phyloP scores from a whole-genome alignment of 1,139 yeast genomes.

The Diutina scorzettiae region DNA sequence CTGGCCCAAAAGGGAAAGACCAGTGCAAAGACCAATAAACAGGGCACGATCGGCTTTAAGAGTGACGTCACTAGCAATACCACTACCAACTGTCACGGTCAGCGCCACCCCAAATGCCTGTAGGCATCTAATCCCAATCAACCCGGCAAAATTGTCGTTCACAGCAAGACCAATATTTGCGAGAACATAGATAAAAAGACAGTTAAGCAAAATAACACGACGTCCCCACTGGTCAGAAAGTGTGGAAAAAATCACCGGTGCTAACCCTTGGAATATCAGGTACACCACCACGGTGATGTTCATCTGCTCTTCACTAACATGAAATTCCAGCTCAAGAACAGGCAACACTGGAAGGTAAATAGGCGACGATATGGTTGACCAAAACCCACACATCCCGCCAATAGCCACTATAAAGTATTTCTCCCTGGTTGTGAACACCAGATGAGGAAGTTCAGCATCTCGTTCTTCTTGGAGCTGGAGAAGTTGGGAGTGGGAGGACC shows the following conservation, averaged over 20 bases:
- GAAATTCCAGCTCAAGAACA: slow-evolving; percentile 36
- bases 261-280: slow-evolving; percentile 54
- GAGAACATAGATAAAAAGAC: slow-evolving; percentile 36
- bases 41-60: slow-evolving; percentile 52
- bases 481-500: slow-evolving; percentile 2
- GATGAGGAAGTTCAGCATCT: slow-evolving; percentile 3
- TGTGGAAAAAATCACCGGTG: slow-evolving; percentile 51
- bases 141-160: neutral
- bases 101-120: slow-evolving; percentile 69
- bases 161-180: slow-evolving; percentile 1
- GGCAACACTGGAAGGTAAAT: slow-evolving; percentile 67
- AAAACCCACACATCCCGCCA: slow-evolving; percentile 3
- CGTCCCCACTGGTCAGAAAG: slow-evolving; percentile 63
- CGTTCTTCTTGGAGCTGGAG: neutral
- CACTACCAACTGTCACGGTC: slow-evolving; percentile 52
- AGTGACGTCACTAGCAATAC: slow-evolving; percentile 59
- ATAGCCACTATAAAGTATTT: neutral
- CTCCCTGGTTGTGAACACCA: neutral
- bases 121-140: slow-evolving; percentile 30
- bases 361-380: slow-evolving; percentile 14
- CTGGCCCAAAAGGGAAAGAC: slow-evolving; percentile 58
- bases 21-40: slow-evolving; percentile 48
- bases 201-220: slow-evolving; percentile 46
- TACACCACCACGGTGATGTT: slow-evolving; percentile 65
- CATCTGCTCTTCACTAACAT: slow-evolving; percentile 40